Evolutionary conservation across 129 eudicot genomes (phyloP), one percentile per base, ranked within the genome.

Genomic region (Flaveria trinervia): DNA sequence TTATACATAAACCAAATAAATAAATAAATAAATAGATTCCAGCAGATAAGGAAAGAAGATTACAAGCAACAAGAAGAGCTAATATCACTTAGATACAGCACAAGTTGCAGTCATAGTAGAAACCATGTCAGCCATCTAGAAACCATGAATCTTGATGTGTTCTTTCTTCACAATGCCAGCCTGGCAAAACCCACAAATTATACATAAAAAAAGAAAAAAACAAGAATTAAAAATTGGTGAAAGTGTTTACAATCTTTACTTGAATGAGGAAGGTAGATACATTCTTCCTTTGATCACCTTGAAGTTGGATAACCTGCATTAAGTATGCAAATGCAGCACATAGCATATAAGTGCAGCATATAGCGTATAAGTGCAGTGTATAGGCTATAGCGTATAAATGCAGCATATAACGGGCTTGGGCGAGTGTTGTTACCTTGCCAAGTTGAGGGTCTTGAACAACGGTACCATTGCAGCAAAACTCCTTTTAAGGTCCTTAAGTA

Each of bases 381-480:
- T 61, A 61, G 16, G 7, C 1, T 59, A 59, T 9, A 59, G 7
- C 7, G 28, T 4, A 36, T 60, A 51, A 15, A 51, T 4, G 1
- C 18, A 51, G 7, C 17, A 3, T 4, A 33, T 33, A 33, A 33
- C 39, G 7, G 39, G 7, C 16, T 49, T 49, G 54, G 14, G 0
- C 20, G 8, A n/a, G 28, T 55, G 26, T 55, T 55, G 10, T 44
- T 64, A 88, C 91, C 91, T 91, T 87, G 84, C 97, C 92, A 13
- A 91, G 89, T 79, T 91, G 93, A 23, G 97, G 90, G 84, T 91
- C 97, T 83, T 91, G 97, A 46, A 91, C 97, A 54, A 88, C 93
- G 16, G 97, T 91, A 79, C 97, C 97, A 88, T 88, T 91, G 90
- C 97, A 88, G 87, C 97, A 88, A 78, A 91, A 91, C 80, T 88